Base-by-base conservation (phyloP, 2,329 filamentous ascomycete genomes). In the Arthrinium puccinioides region DNA sequence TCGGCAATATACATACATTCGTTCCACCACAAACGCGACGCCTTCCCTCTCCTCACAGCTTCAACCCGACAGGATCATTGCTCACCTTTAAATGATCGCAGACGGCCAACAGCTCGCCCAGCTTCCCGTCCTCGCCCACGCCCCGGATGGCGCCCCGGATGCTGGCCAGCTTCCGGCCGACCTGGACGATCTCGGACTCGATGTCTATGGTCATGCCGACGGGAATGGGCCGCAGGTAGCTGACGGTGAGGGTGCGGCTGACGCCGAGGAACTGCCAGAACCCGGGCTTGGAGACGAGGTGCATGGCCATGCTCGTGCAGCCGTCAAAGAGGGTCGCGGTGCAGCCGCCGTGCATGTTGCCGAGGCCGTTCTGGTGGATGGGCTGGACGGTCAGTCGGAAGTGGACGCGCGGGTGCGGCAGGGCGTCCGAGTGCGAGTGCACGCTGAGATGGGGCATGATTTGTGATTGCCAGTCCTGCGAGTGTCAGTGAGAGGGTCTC, bases 291-390 rank as follows among this genome's bases (percentile, higher is more conserved):
- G 70, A 69, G 36, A 82, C 56, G 25, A 79, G 66, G 9, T 70
- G 57, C 10, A 86, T 57, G 4, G 76, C 65, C 14, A 76, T 55
- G 4, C 75, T 76, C 0, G 83, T 85, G 47, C 75, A 70, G 40
- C 74, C 62, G 59, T 87, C 84, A 46, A 86, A 80, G 4, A 87
- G 59, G 0, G 80, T 80, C 3, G 83, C 73, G 0, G 76, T 68
- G 44, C 76, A 80, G 14, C 77, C 78, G 37, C 76, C 77, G 51
- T 82, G 77, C 38, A 82, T 59, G 58, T 71, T 80, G 19, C 57
- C 56, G 11, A 70, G 40, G 6, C 64, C 58, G 56, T 81, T 81
- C 55, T 64, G 68, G 60, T 81, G 70, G 4, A 60, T 47, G 0
- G 60, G 55, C 39, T 69, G 65, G 19, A 76, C 67, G 3, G 61